phyloP scores from a whole-genome alignment of 495 filamentous ascomycete species.

The Xylaria acuta region DNA sequence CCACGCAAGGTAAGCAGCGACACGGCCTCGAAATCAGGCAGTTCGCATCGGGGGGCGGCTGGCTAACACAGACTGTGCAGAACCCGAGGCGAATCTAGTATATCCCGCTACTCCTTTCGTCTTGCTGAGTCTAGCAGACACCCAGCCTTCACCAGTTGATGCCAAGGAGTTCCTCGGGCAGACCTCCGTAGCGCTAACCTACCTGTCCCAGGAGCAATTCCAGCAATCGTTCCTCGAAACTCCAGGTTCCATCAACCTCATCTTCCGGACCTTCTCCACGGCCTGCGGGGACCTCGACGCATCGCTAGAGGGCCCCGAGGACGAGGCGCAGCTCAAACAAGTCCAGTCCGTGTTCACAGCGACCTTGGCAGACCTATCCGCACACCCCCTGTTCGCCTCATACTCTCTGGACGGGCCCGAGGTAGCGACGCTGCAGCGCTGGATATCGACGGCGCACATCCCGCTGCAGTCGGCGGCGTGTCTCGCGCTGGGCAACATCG shows the following conservation, averaged over 20 bases:
- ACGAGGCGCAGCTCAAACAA: conserved; percentile 58
- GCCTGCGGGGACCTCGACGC: conserved; percentile 38
- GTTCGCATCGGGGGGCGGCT: background rate
- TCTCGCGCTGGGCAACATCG: conserved; percentile 78
- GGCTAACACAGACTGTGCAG: conserved; percentile 31
- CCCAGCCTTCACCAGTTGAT: conserved; percentile 31
- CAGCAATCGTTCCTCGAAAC: conserved; percentile 52
- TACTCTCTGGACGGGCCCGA: conserved; percentile 50
- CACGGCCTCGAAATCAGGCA: background rate
- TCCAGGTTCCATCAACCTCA: conserved; percentile 36
- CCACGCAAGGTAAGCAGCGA: conserved; percentile 46
- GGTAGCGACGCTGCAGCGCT: conserved; percentile 54
- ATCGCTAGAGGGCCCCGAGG: conserved; percentile 48
- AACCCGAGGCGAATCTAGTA: conserved; percentile 44
- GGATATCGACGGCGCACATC: conserved; percentile 50
- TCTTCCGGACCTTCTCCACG: conserved; percentile 44
- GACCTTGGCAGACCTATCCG: conserved; percentile 68
- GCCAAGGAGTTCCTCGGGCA: conserved; percentile 47
- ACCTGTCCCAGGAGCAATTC: conserved; percentile 50
- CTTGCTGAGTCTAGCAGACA: conserved; percentile 43
- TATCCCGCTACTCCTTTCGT: conserved; percentile 41
- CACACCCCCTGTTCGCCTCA: conserved; percentile 58
- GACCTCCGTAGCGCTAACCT: conserved; percentile 46
- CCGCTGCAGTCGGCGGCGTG: conserved; percentile 73
- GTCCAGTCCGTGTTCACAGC: conserved; percentile 62